Evolutionary conservation across 495 filamentous ascomycete species (phyloP), one percentile per base, ranked within the genome.

Genomic region (Penicillium pulvis): DNA sequence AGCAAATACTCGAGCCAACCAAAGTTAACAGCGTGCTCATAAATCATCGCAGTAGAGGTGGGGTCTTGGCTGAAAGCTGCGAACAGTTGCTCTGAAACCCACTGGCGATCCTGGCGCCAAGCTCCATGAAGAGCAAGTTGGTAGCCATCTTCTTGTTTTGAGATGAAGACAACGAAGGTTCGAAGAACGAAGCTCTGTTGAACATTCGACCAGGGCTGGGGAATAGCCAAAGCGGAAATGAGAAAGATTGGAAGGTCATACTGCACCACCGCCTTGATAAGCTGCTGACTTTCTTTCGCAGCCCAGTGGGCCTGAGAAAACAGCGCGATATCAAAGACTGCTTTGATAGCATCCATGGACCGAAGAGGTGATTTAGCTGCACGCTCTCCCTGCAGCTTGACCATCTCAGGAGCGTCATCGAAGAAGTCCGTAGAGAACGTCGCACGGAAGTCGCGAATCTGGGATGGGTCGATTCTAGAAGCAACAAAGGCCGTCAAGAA

Each of bases 341-440:
- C 90, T 42, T 85, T 86, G 12, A 96, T 82, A 9, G 93, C 95
- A 59, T 92, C 90, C 49, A 91, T 79, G 10, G 95, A 99, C 39
- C 95, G 90, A 30, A 96, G 81, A 20, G 93, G 91, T 45, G 96
- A 92, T 56, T 85, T 89, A n/a, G 87, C 82, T 16, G 91, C 92
- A 45, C 85, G 79, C 43, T 85, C 85, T 12, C 89, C 90, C 64
- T 86, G 83, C 54, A 87, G 79, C 51, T 87, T 85, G 51, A 95
- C 80, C 41, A 84, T 80, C 19, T 87, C 85, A 0, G 86, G 83
- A 4, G 89, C 89, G 45, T 87, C 83, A 46, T 85, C 79, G 64
- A 92, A 97, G 35, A 93, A 87, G 26, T 91, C 85, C 11, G 85
- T 56, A 16, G 86, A 85, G 71, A 96, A 96, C 2, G 92, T 87